Conservation (phyloP, 768 basidiomycete species). For the Lactarius hatsudake region DNA sequence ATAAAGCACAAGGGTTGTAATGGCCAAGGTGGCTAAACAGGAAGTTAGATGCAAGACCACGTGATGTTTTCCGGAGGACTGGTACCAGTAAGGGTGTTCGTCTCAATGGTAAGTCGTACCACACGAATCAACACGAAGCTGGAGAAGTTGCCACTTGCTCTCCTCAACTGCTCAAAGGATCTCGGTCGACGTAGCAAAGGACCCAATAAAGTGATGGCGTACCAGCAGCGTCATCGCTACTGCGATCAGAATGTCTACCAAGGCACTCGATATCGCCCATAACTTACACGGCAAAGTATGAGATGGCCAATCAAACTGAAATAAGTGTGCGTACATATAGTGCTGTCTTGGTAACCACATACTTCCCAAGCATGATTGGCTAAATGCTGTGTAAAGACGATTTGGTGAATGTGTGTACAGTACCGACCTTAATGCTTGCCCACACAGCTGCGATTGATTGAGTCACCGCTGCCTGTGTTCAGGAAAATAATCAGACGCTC, state of each 20-base stretch:
- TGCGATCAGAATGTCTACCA: not conserved
- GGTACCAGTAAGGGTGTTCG: not conserved
- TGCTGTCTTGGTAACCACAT: not conserved
- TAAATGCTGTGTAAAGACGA: not conserved
- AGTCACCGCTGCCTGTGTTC: not conserved
- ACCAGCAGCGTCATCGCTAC: not conserved
- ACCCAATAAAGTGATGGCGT: not conserved
- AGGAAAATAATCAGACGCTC: not conserved
- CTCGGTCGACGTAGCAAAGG: not conserved
- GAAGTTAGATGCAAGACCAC: not conserved
- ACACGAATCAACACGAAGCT: not conserved
- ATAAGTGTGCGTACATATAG: not conserved
- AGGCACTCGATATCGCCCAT: not conserved
- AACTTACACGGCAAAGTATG: not conserved
- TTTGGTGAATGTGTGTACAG: not conserved
- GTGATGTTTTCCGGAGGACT: not conserved
- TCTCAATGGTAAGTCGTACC: not conserved
- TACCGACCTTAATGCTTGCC: not conserved
- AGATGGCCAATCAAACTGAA: not conserved
- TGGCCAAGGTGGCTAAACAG: not conserved
- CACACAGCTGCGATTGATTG: not conserved
- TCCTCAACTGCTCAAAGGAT: not conserved
- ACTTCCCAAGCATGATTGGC: not conserved
- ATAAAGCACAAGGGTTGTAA: not conserved
- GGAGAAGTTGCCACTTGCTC: not conserved